A percentile compares a stretch with the other conserved stretches of the same genome.
phyloP scores from a whole-genome alignment of 169 alveolate genomes.

The Perkinsus marinus region DNA sequence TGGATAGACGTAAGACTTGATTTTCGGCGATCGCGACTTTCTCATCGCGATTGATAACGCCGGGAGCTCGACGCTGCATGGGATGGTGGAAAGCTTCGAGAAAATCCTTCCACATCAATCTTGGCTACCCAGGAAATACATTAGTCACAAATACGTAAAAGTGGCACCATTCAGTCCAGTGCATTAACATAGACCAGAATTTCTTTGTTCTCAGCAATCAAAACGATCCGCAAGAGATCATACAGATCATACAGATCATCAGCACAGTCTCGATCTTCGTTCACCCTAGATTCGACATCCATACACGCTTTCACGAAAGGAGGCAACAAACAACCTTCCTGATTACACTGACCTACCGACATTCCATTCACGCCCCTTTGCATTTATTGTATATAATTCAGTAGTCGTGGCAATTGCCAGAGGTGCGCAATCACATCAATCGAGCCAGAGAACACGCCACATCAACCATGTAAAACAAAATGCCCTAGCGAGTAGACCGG shows the following conservation, averaged over 20 bases:
- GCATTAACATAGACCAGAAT: neutral
- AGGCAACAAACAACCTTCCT: neutral
- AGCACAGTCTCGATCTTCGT: neutral
- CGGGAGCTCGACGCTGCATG: neutral
- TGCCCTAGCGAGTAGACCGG: no score
- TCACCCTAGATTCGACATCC: neutral
- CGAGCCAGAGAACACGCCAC: no score
- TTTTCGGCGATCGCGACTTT: neutral
- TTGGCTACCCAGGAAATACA: no score
- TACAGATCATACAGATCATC: neutral
- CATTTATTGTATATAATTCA: no score
- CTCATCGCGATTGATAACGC: neutral
- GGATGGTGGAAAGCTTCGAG: no score
- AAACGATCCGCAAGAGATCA: neutral
- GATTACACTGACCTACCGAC: neutral
- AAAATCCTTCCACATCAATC: no score
- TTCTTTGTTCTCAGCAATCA: neutral
- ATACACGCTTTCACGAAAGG: neutral
- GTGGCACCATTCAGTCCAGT: neutral
- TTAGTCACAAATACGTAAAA: neutral
- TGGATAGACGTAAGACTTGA: neutral
- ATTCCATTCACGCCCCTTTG: neutral
- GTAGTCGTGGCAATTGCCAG: no score
- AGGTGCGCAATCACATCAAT: no score
- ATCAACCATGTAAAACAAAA: no score